A percentile compares a stretch with the other conserved stretches of the same genome.
These are phyloP conservation scores for Cryphonectria naterciae DNA, from an alignment of 2,329 filamentous ascomycete species.

Conservation along the genomic window DNA sequence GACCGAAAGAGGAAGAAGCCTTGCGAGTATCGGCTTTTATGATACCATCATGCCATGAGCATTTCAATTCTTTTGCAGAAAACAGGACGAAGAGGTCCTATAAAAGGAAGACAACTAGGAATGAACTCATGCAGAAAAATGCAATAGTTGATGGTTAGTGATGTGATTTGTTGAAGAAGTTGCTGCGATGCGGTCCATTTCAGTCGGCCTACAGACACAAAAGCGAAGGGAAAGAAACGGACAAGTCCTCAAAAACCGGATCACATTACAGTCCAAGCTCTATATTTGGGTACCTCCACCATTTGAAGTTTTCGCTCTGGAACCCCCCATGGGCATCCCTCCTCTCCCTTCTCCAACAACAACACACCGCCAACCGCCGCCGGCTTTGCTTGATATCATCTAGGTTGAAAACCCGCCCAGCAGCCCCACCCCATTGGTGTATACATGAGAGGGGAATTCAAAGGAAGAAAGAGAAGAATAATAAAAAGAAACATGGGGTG, in stretches of 20 bases:
- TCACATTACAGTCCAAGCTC: slow-evolving; percentile 27
- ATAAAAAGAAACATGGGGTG: neutral
- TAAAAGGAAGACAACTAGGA: slow-evolving; percentile 3
- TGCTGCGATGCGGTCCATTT: neutral
- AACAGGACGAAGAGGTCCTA: slow-evolving; percentile 6
- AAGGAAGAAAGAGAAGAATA: neutral
- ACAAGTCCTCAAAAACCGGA: slow-evolving; percentile 2
- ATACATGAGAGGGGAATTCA: slow-evolving; percentile 31
- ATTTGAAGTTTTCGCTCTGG: slow-evolving; percentile 14
- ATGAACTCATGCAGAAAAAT: no score
- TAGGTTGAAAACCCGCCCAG: slow-evolving; percentile 8
- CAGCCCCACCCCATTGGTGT: slow-evolving; percentile 19
- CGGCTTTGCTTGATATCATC: slow-evolving; percentile 21
- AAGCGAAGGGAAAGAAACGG: neutral
- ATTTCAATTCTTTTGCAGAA: slow-evolving; percentile 23
- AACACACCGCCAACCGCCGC: slow-evolving; percentile 6
- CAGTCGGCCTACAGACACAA: no score
- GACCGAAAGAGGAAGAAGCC: slow-evolving; percentile 5
- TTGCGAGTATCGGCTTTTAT: slow-evolving; percentile 24
- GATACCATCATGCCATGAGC: slow-evolving; percentile 27
- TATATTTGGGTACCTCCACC: slow-evolving; percentile 26
- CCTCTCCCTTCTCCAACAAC: slow-evolving; percentile 1
- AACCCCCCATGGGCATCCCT: neutral
- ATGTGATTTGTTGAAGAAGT: neutral
- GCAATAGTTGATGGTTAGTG: neutral